Percentiles rank a stretch among this genome's conserved stretches.
Evolutionary conservation across 2,329 filamentous ascomycete genomes (phyloP).

Genomic region (Paramyrothecium roridum): DNA sequence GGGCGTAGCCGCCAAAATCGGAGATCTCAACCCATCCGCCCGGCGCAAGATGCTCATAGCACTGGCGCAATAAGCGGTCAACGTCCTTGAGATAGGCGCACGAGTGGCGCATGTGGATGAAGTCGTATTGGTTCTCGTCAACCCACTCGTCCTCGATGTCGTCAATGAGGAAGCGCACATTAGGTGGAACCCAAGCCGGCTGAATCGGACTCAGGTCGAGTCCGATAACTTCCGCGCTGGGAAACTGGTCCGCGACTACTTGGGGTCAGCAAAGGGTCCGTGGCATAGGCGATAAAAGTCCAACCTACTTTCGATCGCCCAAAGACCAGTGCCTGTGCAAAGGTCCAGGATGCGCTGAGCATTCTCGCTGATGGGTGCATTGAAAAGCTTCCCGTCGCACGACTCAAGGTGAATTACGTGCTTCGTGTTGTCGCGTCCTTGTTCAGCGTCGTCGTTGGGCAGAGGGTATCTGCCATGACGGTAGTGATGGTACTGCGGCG

Average conservation of each 20-base stretch:
- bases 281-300: not conserved
- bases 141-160: constrained; percentile 15
- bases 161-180: constrained; percentile 36
- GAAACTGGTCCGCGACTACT: constrained; percentile 23
- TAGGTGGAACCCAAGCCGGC: constrained; percentile 34
- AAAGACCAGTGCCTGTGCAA: constrained; percentile 29
- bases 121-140: constrained; percentile 45
- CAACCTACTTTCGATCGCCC: constrained; percentile 38
- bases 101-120: constrained; percentile 56
- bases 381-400: constrained; percentile 32
- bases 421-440: constrained; percentile 35
- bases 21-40: constrained; percentile 27
- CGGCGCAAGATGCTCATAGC: constrained; percentile 45
- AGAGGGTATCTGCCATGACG: constrained; percentile 30
- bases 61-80: constrained; percentile 48
- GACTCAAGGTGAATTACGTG: constrained; percentile 33
- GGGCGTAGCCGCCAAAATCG: constrained; percentile 17
- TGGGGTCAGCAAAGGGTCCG: no score
- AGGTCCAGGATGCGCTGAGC: constrained; percentile 35
- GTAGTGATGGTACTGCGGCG: constrained; percentile 25
- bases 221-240: constrained; percentile 24
- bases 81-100: constrained; percentile 56
- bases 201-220: constrained; percentile 33
- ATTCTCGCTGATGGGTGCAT: constrained; percentile 34
- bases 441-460: constrained; percentile 36